Evolutionary conservation across 306 rosid species (phyloP).

Genomic region (Lathyrus sativus): DNA sequence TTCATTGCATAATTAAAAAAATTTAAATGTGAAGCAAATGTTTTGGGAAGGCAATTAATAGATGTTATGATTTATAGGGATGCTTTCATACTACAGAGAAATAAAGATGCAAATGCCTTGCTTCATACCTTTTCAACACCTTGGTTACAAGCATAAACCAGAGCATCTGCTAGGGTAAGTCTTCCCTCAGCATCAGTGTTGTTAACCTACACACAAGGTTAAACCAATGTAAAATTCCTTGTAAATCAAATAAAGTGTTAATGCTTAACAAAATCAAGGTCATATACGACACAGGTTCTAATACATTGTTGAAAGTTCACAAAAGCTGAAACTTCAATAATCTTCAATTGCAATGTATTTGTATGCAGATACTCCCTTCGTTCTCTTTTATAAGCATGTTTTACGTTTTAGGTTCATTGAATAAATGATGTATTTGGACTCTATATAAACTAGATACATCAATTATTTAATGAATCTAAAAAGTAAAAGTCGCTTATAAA

Average conservation of each 20-base stretch:
- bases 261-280: conserved; percentile 12
- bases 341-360: neutral
- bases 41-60: neutral
- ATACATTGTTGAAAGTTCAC: conserved; percentile 2
- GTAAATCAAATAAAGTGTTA: conserved; percentile 9
- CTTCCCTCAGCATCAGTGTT: conserved; percentile 99
- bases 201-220: conserved; percentile 66
- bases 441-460: no score
- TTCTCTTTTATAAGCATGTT: no score
- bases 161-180: conserved; percentile 95
- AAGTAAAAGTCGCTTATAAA: no score
- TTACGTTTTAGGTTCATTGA: no score
- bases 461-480: no score
- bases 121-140: conserved; percentile 86
- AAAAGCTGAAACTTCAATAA: conserved; percentile 18
- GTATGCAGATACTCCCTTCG: neutral
- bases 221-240: conserved; percentile 36
- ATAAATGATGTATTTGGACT: no score
- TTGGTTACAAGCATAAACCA: conserved; percentile 94
- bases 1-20: neutral
- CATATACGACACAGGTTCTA: conserved; percentile 1
- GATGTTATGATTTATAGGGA: conserved; percentile 14
- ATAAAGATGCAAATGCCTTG: conserved; percentile 37
- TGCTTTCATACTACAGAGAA: neutral
- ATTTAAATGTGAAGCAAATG: neutral